These are phyloP conservation scores for Mychonastes homosphaera DNA, from an alignment of 139 green algal genomes.

Conservation along the genomic window DNA sequence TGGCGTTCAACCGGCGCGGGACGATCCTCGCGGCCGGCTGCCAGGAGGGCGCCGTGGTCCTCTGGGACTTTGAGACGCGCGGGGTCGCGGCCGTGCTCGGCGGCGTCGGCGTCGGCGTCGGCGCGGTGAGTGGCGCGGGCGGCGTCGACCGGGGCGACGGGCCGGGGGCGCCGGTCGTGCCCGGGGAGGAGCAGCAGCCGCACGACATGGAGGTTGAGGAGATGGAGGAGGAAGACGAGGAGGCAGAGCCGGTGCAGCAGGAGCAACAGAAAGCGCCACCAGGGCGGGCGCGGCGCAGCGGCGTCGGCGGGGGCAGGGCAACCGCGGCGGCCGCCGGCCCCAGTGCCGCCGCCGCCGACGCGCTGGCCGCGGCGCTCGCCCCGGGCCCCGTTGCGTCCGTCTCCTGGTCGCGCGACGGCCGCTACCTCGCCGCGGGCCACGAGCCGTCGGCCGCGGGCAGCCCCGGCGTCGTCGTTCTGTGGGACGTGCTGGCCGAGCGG, in stretches of 20 bases:
- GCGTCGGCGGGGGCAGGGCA: too few relatives aligned
- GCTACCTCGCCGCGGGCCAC: slow-evolving; percentile 40
- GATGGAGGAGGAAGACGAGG: background rate
- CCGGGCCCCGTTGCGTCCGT: slow-evolving; percentile 42
- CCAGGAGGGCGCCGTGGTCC: slow-evolving; percentile 51
- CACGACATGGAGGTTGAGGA: too few relatives aligned
- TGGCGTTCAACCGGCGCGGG: slow-evolving; percentile 65
- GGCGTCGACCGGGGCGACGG: too few relatives aligned
- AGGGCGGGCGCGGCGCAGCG: background rate
- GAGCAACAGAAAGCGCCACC: background rate
- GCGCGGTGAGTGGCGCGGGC: background rate
- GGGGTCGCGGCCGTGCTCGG: slow-evolving; percentile 36
- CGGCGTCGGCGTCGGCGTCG: slow-evolving; percentile 27
- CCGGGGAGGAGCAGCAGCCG: too few relatives aligned
- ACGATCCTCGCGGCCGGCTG: slow-evolving; percentile 73
- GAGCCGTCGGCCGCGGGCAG: background rate
- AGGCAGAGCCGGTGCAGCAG: background rate
- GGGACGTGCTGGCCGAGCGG: slow-evolving; percentile 51
- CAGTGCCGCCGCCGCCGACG: too few relatives aligned
- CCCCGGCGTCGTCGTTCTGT: slow-evolving; percentile 46
- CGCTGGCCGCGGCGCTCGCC: background rate
- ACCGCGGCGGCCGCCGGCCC: too few relatives aligned
- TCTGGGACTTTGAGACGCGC: slow-evolving; percentile 81
- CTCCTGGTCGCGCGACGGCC: slow-evolving; percentile 60
- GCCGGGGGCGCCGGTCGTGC: too few relatives aligned